These are phyloP conservation scores for Candida golubevii DNA, from an alignment of 805 yeast species.

Conservation along the genomic window DNA sequence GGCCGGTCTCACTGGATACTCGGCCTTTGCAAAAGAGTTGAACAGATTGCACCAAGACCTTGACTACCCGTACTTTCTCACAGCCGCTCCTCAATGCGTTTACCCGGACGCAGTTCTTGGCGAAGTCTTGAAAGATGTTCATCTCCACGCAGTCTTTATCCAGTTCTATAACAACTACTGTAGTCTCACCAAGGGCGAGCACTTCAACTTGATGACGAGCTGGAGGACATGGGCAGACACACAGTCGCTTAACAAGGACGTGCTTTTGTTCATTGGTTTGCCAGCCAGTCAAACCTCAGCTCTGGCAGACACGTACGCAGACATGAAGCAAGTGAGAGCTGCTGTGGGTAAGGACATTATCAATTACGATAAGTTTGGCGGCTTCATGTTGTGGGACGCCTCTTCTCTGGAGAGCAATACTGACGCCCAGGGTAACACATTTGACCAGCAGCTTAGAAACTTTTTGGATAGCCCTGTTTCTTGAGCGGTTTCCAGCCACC, in stretches of 20 bases:
- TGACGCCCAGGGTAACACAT: slow-evolving; percentile 17
- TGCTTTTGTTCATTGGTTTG: slow-evolving; percentile 69
- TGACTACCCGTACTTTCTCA: slow-evolving; percentile 10
- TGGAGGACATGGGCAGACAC: slow-evolving; percentile 64
- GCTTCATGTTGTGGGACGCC: slow-evolving; percentile 86
- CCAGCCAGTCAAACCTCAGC: slow-evolving; percentile 55
- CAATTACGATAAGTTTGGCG: slow-evolving; percentile 44
- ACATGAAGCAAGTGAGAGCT: slow-evolving; percentile 16
- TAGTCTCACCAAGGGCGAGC: slow-evolving; percentile 32
- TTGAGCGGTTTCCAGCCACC: too few relatives aligned
- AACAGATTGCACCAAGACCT: slow-evolving; percentile 6
- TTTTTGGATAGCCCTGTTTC: background rate
- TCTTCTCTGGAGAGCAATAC: slow-evolving; percentile 48
- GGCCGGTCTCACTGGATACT: slow-evolving; percentile 5
- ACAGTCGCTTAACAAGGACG: slow-evolving; percentile 61
- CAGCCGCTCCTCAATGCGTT: slow-evolving; percentile 91
- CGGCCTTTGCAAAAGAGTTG: slow-evolving; percentile 37
- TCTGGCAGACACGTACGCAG: slow-evolving; percentile 49
- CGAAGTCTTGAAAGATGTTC: slow-evolving; percentile 42
- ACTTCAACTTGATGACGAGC: slow-evolving; percentile 56
- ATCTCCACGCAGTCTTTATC: slow-evolving; percentile 75
- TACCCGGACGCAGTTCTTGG: slow-evolving; percentile 68
- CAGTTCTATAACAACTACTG: slow-evolving; percentile 87
- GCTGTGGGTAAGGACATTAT: slow-evolving; percentile 11
- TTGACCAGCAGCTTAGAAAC: slow-evolving; percentile 7